Conservation (phyloP, 208 protist genomes). For the Porcisia deanei region DNA sequence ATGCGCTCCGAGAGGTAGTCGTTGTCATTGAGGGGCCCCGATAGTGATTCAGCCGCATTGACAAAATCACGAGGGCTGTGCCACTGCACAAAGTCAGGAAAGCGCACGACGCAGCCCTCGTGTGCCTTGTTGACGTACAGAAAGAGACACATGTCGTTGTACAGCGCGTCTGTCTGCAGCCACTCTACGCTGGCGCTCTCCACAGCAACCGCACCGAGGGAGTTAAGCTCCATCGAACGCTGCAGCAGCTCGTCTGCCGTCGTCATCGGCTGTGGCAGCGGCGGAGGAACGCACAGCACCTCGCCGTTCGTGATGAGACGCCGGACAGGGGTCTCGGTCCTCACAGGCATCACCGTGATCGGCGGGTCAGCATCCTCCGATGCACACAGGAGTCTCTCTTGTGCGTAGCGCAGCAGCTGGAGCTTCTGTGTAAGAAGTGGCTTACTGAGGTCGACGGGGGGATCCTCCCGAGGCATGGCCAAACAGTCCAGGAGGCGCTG, state of each 20-base stretch:
- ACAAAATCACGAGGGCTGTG: slow-evolving; percentile 86
- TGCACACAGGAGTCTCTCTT: slow-evolving; percentile 36
- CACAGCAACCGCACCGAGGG: slow-evolving; percentile 35
- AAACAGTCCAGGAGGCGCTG: slow-evolving; percentile 41
- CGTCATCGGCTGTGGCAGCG: slow-evolving; percentile 54
- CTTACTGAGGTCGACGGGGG: slow-evolving; percentile 40
- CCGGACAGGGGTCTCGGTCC: slow-evolving; percentile 1
- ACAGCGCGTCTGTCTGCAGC: slow-evolving; percentile 62
- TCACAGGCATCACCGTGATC: background rate
- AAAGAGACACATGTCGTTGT: slow-evolving; percentile 91
- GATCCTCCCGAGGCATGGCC: slow-evolving; percentile 33
- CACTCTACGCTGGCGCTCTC: slow-evolving; percentile 31
- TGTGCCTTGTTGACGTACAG: slow-evolving; percentile 71
- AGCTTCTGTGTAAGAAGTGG: slow-evolving; percentile 82
- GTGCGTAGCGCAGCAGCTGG: slow-evolving; percentile 68
- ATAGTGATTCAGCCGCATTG: background rate
- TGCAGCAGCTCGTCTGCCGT: slow-evolving; percentile 70
- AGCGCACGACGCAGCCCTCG: slow-evolving; percentile 73
- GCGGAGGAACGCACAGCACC: slow-evolving; percentile 47
- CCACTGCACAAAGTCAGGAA: slow-evolving; percentile 90
- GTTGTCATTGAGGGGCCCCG: slow-evolving; percentile 29
- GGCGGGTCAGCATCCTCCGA: background rate
- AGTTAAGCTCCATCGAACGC: slow-evolving; percentile 48
- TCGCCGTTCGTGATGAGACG: slow-evolving; percentile 71
- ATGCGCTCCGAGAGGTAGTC: slow-evolving; percentile 78